Conservation (phyloP, 257 asterid species). For the Solanum chmielewskii region DNA sequence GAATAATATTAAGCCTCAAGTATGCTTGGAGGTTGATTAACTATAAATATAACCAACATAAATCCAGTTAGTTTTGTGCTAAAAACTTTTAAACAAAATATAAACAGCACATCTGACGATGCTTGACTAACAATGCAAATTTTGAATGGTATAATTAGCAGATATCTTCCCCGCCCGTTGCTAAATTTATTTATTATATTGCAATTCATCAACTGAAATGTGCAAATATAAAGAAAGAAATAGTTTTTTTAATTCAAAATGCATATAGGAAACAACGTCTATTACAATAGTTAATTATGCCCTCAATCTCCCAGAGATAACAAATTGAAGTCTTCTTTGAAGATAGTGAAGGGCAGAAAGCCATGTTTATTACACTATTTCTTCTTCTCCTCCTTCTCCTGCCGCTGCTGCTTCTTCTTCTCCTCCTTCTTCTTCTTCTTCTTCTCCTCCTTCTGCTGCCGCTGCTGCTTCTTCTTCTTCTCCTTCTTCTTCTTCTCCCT, state of each 20-base stretch:
- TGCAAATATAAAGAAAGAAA: not conserved
- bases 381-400: not conserved
- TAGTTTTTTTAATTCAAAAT: not conserved
- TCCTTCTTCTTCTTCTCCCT: not conserved
- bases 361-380: not conserved
- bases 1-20: not conserved
- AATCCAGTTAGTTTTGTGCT: not conserved
- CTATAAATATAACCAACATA: too few relatives aligned
- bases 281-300: not conserved
- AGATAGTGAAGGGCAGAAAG: not conserved
- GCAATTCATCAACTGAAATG: not conserved
- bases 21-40: not conserved
- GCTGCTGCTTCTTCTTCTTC: not conserved
- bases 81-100: not conserved
- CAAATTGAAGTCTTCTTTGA: not conserved
- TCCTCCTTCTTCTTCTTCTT: not conserved
- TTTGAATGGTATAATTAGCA: not conserved
- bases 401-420: not conserved
- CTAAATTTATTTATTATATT: not conserved
- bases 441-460: not conserved
- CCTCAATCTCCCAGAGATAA: not conserved
- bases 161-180: not conserved
- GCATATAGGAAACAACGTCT: not conserved
- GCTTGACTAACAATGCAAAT: not conserved
- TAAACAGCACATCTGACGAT: not conserved